These are phyloP conservation scores for Tolypocladium guangdongense DNA, from an alignment of 2,329 filamentous ascomycete genomes.

Conservation along the genomic window DNA sequence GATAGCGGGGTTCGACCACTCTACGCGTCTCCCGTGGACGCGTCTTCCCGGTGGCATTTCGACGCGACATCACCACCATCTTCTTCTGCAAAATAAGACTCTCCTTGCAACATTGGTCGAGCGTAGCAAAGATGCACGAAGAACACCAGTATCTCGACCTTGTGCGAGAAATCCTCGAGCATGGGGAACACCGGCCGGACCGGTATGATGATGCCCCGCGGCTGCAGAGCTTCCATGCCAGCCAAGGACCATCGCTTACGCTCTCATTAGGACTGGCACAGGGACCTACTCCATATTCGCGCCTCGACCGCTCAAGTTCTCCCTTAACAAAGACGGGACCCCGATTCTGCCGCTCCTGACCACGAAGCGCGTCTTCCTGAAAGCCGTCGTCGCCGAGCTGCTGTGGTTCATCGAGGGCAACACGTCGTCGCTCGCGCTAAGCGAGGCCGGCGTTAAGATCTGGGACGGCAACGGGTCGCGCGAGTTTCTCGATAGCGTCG, in stretches of 20 bases:
- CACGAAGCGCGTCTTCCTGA: slow-evolving; percentile 91
- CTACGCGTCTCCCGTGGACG: not conserved
- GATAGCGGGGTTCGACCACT: not conserved
- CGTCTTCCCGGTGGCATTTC: not conserved
- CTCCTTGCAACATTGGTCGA: not conserved
- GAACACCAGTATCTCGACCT: slow-evolving; percentile 91
- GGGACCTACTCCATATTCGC: slow-evolving; percentile 87
- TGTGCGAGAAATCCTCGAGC: slow-evolving; percentile 69
- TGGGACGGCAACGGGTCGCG: slow-evolving; percentile 97
- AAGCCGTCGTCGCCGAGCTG: slow-evolving; percentile 82
- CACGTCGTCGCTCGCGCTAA: slow-evolving; percentile 70
- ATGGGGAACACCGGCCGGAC: slow-evolving; percentile 83
- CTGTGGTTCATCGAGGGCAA: slow-evolving; percentile 88
- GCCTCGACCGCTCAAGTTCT: slow-evolving; percentile 76
- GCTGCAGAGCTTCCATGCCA: not conserved
- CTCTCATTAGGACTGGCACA: slow-evolving; percentile 63
- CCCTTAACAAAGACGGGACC: slow-evolving; percentile 50
- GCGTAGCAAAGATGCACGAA: slow-evolving; percentile 47
- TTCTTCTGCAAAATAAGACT: not conserved
- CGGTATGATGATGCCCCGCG: slow-evolving; percentile 38
- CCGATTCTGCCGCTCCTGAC: slow-evolving; percentile 86
- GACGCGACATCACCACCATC: not conserved
- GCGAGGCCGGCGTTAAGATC: slow-evolving; percentile 78
- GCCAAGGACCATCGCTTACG: not conserved
- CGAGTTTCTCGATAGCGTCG: slow-evolving; percentile 77